A percentile compares a stretch with the other conserved stretches of the same genome.
phyloP scores from a whole-genome alignment of 176 grass and related monocot genomes.

The Dactylis glomerata region DNA sequence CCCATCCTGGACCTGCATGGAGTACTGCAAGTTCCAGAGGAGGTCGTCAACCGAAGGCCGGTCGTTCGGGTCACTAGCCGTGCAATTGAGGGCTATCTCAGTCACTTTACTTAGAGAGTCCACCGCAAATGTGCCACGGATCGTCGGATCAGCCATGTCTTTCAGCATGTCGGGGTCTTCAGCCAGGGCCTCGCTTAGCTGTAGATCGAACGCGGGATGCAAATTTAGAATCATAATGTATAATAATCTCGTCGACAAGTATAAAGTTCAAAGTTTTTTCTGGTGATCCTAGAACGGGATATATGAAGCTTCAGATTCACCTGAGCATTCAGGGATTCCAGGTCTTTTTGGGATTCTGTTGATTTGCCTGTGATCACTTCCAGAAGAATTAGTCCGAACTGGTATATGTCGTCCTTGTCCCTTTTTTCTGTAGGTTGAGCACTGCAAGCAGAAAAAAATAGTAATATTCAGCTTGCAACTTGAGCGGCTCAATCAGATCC shows the following conservation, averaged over 20 bases:
- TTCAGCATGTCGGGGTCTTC: slow-evolving; percentile 56
- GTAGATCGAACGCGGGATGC: background rate
- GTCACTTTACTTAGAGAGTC: slow-evolving; percentile 59
- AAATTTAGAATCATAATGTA: background rate
- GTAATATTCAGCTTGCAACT: background rate
- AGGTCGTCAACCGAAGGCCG: slow-evolving; percentile 78
- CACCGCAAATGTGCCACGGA: slow-evolving; percentile 62
- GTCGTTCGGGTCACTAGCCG: slow-evolving; percentile 21
- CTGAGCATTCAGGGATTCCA: slow-evolving; percentile 59
- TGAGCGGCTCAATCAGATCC: background rate
- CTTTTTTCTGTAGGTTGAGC: slow-evolving; percentile 36
- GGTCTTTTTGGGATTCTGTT: slow-evolving; percentile 32
- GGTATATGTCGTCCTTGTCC: slow-evolving; percentile 76
- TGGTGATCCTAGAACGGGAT: background rate
- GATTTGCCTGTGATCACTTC: slow-evolving; percentile 88
- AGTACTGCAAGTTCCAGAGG: slow-evolving; percentile 91
- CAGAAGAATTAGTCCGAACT: slow-evolving; percentile 82
- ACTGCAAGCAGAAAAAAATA: slow-evolving; percentile 30
- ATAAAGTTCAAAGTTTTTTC: background rate
- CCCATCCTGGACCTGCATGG: slow-evolving; percentile 86
- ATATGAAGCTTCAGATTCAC: slow-evolving; percentile 36
- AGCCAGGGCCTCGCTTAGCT: slow-evolving; percentile 51
- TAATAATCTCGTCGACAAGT: background rate
- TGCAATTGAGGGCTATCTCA: slow-evolving; percentile 70
- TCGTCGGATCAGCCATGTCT: slow-evolving; percentile 48